These are phyloP conservation scores for Periconia digitata DNA, from an alignment of 2,329 filamentous ascomycete species.

Conservation along the genomic window DNA sequence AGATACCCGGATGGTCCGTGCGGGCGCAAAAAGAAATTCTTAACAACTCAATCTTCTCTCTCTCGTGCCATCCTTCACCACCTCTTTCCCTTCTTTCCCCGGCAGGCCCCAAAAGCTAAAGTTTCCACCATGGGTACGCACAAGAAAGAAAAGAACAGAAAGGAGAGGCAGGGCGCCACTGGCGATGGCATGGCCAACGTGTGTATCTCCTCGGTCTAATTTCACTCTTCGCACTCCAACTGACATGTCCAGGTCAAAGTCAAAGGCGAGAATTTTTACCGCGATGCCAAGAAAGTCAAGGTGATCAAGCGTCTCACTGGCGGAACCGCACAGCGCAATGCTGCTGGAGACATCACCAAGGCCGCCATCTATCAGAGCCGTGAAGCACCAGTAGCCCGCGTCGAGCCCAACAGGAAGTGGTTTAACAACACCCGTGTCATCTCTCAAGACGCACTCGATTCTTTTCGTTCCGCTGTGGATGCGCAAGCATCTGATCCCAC, in stretches of 20 bases:
- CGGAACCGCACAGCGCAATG: constrained; percentile 79
- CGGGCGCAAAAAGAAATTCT: constrained; percentile 10
- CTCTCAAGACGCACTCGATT: constrained; percentile 80
- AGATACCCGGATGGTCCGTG: not conserved
- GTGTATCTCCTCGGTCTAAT: not conserved
- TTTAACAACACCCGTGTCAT: constrained; percentile 93
- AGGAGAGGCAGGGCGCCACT: constrained; percentile 80
- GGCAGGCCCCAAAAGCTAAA: not conserved
- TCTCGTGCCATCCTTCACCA: constrained; percentile 4
- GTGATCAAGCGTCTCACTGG: constrained; percentile 88
- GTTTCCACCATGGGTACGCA: constrained; percentile 73
- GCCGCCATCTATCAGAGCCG: constrained; percentile 81
- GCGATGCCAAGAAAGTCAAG: constrained; percentile 81
- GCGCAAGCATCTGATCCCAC: constrained; percentile 90
- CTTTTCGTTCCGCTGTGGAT: constrained; percentile 89
- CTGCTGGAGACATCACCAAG: constrained; percentile 79
- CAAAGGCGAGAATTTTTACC: constrained; percentile 99
- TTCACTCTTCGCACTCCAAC: not conserved
- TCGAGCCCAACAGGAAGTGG: constrained; percentile 97
- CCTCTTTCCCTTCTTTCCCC: constrained; percentile 5
- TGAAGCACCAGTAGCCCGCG: constrained; percentile 78
- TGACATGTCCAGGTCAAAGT: constrained; percentile 57
- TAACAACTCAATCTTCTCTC: not conserved
- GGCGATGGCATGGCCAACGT: constrained; percentile 85
- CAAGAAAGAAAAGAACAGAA: constrained; percentile 88